phyloP scores from a whole-genome alignment of 2,329 filamentous ascomycete genomes.

The Myriosclerotinia duriaeana region DNA sequence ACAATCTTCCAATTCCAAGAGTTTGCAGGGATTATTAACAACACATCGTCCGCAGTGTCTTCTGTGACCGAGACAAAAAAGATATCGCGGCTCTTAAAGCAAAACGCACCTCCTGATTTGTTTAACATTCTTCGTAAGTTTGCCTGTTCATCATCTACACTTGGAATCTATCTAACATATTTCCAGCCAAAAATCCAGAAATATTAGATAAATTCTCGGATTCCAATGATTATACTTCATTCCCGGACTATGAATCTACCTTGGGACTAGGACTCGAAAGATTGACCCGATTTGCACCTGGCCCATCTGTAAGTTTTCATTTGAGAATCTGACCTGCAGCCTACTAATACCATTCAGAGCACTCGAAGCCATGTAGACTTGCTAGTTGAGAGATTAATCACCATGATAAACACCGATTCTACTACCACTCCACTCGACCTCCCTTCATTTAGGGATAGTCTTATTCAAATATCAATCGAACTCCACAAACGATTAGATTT shows the following conservation, averaged over 20 bases:
- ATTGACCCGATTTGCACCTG: constrained; percentile 33
- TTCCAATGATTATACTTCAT: constrained; percentile 38
- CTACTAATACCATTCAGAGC: constrained; percentile 30
- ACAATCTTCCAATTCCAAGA: constrained; percentile 40
- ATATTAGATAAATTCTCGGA: constrained; percentile 29
- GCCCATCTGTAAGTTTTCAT: constrained; percentile 33
- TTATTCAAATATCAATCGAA: constrained; percentile 1
- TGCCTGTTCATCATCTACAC: neutral
- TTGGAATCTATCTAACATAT: neutral
- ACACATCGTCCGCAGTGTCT: constrained; percentile 34
- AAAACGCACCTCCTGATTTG: constrained; percentile 24
- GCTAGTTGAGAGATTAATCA: constrained; percentile 30
- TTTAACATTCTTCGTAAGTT: constrained; percentile 39
- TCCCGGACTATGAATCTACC: constrained; percentile 39
- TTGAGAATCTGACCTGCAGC: neutral
- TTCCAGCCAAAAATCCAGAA: constrained; percentile 19
- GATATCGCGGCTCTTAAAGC: constrained; percentile 35
- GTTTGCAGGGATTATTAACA: constrained; percentile 34
- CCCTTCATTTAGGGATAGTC: neutral
- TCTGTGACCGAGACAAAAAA: constrained; percentile 38
- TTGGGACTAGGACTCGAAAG: constrained; percentile 32
- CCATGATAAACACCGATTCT: constrained; percentile 26
- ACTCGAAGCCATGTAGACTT: constrained; percentile 32
- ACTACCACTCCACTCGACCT: constrained; percentile 1
- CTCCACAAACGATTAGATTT: constrained; percentile 9